Evolutionary conservation across 805 yeast genomes (phyloP).

Genomic region (Candida gorgasii): DNA sequence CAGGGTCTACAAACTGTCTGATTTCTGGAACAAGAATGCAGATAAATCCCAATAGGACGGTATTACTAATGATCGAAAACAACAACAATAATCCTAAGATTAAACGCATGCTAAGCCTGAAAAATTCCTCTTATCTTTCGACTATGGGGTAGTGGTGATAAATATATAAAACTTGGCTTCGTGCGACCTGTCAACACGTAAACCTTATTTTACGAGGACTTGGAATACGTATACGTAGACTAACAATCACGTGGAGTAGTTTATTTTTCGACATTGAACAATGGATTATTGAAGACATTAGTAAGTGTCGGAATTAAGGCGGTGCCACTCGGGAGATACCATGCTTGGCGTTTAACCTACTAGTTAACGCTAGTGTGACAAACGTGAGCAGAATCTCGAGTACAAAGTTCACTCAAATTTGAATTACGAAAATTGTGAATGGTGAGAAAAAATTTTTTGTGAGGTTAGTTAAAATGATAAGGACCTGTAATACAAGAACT

Average conservation of each 20-base stretch:
- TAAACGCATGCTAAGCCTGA: background rate
- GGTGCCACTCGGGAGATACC: too few species aligned
- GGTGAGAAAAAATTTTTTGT: slow-evolving; percentile 2
- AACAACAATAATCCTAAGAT: background rate
- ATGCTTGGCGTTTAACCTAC: too few species aligned
- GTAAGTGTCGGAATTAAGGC: too few species aligned
- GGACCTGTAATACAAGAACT: background rate
- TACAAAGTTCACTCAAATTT: too few species aligned
- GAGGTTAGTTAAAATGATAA: background rate
- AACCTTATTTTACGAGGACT: slow-evolving; percentile 2
- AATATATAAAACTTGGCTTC: background rate
- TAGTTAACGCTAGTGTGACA: too few species aligned
- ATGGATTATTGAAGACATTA: too few species aligned
- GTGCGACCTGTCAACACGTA: slow-evolving; percentile 3
- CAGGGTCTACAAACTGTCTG: slow-evolving; percentile 1
- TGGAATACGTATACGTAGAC: background rate
- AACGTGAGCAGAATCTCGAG: too few species aligned
- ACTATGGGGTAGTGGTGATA: background rate
- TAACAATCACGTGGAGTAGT: background rate
- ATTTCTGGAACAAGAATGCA: background rate
- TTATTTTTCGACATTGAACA: too few species aligned
- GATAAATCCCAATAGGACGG: background rate
- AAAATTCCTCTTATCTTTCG: background rate
- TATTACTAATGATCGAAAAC: background rate
- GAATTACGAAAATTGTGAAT: slow-evolving; percentile 1